phyloP scores from a whole-genome alignment of 2,329 filamentous ascomycete genomes.

The Cladophialophora psammophila region DNA sequence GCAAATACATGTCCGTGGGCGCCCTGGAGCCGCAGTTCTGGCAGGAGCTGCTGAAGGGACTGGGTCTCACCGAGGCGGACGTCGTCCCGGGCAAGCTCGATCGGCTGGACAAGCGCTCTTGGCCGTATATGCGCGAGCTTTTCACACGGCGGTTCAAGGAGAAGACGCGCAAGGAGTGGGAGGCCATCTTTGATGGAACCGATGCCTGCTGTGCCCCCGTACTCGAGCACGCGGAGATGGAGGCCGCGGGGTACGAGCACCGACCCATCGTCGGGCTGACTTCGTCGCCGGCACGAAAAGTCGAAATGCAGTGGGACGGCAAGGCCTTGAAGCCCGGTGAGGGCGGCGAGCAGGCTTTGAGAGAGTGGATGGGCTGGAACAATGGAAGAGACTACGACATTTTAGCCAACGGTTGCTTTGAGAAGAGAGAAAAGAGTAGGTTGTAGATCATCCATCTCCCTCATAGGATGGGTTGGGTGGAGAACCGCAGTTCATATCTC shows the following conservation, averaged over 20 bases:
- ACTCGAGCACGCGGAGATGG: conserved; percentile 75
- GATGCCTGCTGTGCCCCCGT: conserved; percentile 95
- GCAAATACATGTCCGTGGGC: conserved; percentile 84
- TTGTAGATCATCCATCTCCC: conserved; percentile 25
- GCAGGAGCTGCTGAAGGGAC: conserved; percentile 67
- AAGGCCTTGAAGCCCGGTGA: conserved; percentile 68
- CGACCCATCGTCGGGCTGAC: conserved; percentile 61
- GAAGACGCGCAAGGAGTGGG: conserved; percentile 81
- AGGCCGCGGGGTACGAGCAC: conserved; percentile 61
- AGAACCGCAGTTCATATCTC: neutral
- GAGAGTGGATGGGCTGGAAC: conserved; percentile 79
- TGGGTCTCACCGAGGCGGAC: conserved; percentile 63
- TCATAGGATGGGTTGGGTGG: neutral
- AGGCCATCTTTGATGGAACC: conserved; percentile 82
- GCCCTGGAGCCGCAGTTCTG: conserved; percentile 91
- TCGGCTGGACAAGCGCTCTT: conserved; percentile 68
- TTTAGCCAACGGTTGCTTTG: conserved; percentile 64
- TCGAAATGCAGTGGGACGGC: conserved; percentile 71
- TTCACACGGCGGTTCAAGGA: conserved; percentile 71
- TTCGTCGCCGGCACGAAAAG: conserved; percentile 71
- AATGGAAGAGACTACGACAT: conserved; percentile 75
- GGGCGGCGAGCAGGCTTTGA: conserved; percentile 74
- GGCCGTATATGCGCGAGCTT: conserved; percentile 69
- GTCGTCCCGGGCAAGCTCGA: conserved; percentile 54
- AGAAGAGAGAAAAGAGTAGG: conserved; percentile 52